A percentile compares a stretch with the other conserved stretches of the same genome.
phyloP scores from a whole-genome alignment of 352 stramenopile species.

The Globisporangium radiosum region DNA sequence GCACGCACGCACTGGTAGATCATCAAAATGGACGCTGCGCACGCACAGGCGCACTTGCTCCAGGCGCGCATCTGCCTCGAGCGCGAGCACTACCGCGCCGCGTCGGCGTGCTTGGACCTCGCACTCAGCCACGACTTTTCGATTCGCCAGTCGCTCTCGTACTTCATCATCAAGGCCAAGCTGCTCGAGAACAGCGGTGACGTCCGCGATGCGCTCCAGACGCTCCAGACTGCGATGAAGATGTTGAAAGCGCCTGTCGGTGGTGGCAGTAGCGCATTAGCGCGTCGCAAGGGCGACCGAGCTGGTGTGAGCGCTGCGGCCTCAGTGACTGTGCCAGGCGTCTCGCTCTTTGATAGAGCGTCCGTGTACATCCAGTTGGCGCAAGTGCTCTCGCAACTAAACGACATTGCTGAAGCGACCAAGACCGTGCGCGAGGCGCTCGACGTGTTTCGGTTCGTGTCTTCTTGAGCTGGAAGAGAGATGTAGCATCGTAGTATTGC shows the following conservation, averaged over 20 bases:
- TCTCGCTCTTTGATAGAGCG: slow-evolving; percentile 78
- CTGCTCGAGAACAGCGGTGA: slow-evolving; percentile 72
- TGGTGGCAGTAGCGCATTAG: slow-evolving; percentile 8
- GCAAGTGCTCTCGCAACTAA: slow-evolving; percentile 72
- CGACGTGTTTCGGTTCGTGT: slow-evolving; percentile 48
- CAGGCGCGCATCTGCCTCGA: slow-evolving; percentile 79
- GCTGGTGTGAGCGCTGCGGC: background rate
- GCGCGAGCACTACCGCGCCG: slow-evolving; percentile 63
- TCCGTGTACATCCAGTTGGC: slow-evolving; percentile 87
- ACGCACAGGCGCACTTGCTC: slow-evolving; percentile 76
- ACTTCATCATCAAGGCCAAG: slow-evolving; percentile 86
- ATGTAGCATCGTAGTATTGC: no score
- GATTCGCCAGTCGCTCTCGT: slow-evolving; percentile 76
- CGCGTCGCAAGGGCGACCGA: slow-evolving; percentile 13
- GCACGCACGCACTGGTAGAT: slow-evolving; percentile 17
- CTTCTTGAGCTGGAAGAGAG: no score
- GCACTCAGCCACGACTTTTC: slow-evolving; percentile 88
- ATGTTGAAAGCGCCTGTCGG: slow-evolving; percentile 20
- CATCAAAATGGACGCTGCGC: slow-evolving; percentile 70
- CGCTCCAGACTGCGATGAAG: slow-evolving; percentile 79
- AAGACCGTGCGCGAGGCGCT: slow-evolving; percentile 63
- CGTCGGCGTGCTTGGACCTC: slow-evolving; percentile 75
- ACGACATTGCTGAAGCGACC: slow-evolving; percentile 60
- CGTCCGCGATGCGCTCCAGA: slow-evolving; percentile 70
- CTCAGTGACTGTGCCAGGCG: slow-evolving; percentile 4